Percentiles rank a stretch among this genome's conserved stretches.
These are phyloP conservation scores for Chlorella variabilis DNA, from an alignment of 163 green algal species.

Conservation along the genomic window DNA sequence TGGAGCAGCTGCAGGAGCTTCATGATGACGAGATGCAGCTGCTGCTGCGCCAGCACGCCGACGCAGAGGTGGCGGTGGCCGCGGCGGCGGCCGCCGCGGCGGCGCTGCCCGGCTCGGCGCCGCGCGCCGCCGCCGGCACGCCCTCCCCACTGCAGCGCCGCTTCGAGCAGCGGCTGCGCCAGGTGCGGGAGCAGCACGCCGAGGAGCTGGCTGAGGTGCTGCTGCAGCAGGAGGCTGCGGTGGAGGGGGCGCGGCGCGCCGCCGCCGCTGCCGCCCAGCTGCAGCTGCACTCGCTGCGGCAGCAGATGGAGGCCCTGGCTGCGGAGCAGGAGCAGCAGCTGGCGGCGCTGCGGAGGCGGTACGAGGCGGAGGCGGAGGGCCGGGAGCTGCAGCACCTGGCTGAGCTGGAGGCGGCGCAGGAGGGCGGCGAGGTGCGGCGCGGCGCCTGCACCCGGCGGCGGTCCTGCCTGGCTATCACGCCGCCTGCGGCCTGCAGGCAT, in stretches of 20 bases:
- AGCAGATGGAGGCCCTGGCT: conserved; percentile 18
- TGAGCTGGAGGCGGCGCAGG: conserved; percentile 41
- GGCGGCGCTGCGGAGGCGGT: not conserved
- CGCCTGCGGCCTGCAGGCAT: too few relatives aligned
- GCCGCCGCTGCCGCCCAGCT: not conserved
- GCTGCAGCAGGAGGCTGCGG: not conserved
- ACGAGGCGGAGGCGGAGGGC: conserved; percentile 3
- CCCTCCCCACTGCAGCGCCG: conserved; percentile 19
- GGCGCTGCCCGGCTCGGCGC: not conserved
- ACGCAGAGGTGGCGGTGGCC: not conserved
- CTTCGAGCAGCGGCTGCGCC: conserved; percentile 19
- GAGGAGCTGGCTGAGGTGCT: not conserved
- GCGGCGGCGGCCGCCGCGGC: not conserved
- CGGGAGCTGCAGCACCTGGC: conserved; percentile 39
- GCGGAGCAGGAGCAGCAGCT: conserved; percentile 26
- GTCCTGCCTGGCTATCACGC: not conserved
- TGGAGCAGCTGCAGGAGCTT: not conserved
- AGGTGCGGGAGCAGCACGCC: conserved; percentile 23
- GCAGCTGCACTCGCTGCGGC: not conserved
- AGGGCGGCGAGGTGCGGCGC: not conserved
- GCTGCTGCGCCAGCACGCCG: conserved; percentile 3
- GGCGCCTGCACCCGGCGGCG: not conserved
- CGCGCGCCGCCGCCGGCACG: not conserved
- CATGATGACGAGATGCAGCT: conserved; percentile 20
- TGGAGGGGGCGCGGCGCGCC: not conserved